phyloP scores from a whole-genome alignment of 768 basidiomycete species.

The Mycena epipterygia region DNA sequence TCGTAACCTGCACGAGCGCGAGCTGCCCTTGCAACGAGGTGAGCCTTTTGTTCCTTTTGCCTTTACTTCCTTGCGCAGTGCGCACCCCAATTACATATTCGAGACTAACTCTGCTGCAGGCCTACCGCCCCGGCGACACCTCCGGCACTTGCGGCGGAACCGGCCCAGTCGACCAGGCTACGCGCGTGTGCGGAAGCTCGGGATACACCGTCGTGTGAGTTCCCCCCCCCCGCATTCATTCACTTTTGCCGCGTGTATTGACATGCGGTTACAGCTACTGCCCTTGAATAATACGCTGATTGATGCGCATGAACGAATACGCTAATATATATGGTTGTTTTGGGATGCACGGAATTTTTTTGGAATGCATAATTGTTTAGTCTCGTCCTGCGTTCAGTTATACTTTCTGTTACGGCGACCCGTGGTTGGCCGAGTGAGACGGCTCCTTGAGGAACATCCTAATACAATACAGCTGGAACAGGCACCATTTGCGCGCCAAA shows the following conservation, averaged over 20 bases:
- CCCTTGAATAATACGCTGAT: too few species aligned
- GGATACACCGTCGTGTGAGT: too few species aligned
- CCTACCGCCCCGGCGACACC: slow-evolving; percentile 3
- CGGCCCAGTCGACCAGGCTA: slow-evolving; percentile 9
- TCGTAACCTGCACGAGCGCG: not conserved
- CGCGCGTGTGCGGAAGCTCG: not conserved
- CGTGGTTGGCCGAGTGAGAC: too few species aligned
- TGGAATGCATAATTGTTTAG: too few species aligned
- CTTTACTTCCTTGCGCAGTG: not conserved
- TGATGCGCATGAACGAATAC: too few species aligned
- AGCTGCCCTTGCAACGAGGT: not conserved
- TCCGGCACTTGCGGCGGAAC: slow-evolving; percentile 16
- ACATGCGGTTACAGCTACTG: not conserved
- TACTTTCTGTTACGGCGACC: too few species aligned
- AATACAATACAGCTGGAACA: too few species aligned
- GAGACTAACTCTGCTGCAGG: not conserved
- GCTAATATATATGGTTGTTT: too few species aligned
- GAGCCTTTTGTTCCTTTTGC: not conserved
- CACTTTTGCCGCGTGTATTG: not conserved
- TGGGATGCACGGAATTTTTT: too few species aligned
- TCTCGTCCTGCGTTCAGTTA: too few species aligned
- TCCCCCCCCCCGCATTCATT: not conserved
- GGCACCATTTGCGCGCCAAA: too few species aligned
- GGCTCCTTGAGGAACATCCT: too few species aligned
- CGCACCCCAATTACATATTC: not conserved